phyloP scores from a whole-genome alignment of 2,329 filamentous ascomycete species.

The Colletotrichum salicis region DNA sequence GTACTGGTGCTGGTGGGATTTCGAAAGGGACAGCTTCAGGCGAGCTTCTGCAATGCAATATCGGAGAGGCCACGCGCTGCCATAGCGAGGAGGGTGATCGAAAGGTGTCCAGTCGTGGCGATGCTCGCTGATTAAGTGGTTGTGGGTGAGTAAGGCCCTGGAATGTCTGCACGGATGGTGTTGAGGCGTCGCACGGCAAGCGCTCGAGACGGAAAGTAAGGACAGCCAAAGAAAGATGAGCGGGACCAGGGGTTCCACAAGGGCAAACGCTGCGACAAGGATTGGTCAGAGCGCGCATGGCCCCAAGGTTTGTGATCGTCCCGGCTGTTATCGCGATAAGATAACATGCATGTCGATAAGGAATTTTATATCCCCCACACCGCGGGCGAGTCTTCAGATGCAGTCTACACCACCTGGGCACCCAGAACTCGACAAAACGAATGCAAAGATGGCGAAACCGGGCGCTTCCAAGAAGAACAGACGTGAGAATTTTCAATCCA shows the following conservation, averaged over 20 bases:
- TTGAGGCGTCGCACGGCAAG: constrained; percentile 3
- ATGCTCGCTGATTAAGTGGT: constrained; percentile 26
- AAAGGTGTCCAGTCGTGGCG: constrained; percentile 13
- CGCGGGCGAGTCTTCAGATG: neutral
- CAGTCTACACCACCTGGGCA: constrained; percentile 5
- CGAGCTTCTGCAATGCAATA: constrained; percentile 23
- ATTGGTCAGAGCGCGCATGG: constrained; percentile 23
- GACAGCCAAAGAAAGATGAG: constrained; percentile 8
- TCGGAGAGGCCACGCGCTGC: constrained; percentile 18
- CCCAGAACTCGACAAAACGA: constrained; percentile 7
- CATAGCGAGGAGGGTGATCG: constrained; percentile 25
- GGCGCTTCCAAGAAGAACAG: constrained; percentile 44
- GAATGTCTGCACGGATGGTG: constrained; percentile 23
- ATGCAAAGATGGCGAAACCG: constrained; percentile 36
- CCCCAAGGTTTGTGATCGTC: constrained; percentile 17
- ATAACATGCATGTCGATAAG: constrained; percentile 31
- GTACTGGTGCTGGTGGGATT: neutral
- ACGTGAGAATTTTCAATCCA: constrained; percentile 30
- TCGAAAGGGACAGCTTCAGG: constrained; percentile 27
- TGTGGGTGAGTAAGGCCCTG: constrained; percentile 20
- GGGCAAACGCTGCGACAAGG: constrained; percentile 19
- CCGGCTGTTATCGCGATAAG: constrained; percentile 30
- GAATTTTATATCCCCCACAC: constrained; percentile 35
- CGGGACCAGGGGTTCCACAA: constrained; percentile 33
- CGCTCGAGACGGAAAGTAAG: neutral